phyloP scores from a whole-genome alignment of 1,284 basidiomycete species.

The Ganoderma lucidum region DNA sequence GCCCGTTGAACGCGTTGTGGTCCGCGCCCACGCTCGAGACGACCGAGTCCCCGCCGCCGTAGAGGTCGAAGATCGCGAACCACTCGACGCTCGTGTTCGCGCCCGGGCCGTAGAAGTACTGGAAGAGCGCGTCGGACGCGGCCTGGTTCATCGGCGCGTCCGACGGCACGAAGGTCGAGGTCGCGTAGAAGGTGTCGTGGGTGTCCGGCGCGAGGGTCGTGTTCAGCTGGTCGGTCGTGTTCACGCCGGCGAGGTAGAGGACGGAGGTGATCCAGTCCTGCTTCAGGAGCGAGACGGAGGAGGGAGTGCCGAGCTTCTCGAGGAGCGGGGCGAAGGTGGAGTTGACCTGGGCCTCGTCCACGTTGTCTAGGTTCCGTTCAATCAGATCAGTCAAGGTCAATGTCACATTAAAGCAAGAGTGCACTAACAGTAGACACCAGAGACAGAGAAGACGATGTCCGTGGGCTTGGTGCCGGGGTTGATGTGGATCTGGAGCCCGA shows the following conservation, averaged over 20 bases:
- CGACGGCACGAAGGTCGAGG: conserved; percentile 19
- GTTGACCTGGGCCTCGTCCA: conserved; percentile 20
- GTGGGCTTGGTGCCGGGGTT: conserved; percentile 9
- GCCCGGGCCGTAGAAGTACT: conserved; percentile 20
- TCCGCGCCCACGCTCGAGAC: conserved; percentile 5
- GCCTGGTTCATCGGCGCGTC: conserved; percentile 5
- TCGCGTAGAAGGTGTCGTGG: conserved; percentile 21
- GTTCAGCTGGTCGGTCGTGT: conserved; percentile 8
- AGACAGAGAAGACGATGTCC: conserved; percentile 15
- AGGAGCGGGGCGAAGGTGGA: conserved; percentile 23
- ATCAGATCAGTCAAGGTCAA: too few species aligned
- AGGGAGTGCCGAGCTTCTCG: conserved; percentile 14
- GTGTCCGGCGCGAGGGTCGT: conserved; percentile 16
- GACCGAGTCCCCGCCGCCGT: conserved; percentile 20
- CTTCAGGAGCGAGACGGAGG: not conserved
- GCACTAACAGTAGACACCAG: conserved; percentile 20
- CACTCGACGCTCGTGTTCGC: conserved; percentile 8
- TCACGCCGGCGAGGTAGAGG: conserved; percentile 20
- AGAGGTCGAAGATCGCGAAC: conserved; percentile 21
- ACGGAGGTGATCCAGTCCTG: conserved; percentile 24
- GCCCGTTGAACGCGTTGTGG: conserved; percentile 18
- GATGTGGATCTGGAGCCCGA: conserved; percentile 20
- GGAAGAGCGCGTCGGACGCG: conserved; percentile 19
- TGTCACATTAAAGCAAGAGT: not conserved
- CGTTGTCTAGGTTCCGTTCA: conserved; percentile 1